Conservation (phyloP, 805 yeast species). For the Candida coleopterorum region DNA sequence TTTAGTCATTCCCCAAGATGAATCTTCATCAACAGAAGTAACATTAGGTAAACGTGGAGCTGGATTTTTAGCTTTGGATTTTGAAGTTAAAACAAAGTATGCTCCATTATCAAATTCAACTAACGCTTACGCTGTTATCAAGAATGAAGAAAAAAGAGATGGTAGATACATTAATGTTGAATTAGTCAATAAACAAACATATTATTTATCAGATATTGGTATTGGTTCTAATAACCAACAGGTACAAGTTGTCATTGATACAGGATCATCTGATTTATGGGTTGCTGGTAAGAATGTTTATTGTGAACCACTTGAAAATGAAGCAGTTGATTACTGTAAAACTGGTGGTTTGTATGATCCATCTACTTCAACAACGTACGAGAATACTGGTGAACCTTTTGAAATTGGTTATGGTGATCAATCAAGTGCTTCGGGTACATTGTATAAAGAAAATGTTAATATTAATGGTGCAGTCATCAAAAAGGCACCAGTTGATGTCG, state of each 20-base stretch:
- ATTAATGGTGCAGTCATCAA: slow-evolving; percentile 2
- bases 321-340: slow-evolving; percentile 19
- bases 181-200: slow-evolving; percentile 5
- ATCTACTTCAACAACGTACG: slow-evolving; percentile 22
- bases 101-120: slow-evolving; percentile 2
- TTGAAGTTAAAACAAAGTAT: slow-evolving; percentile 3
- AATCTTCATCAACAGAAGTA: slow-evolving; percentile 1
- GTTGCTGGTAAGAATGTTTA: slow-evolving; percentile 14
- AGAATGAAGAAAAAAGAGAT: slow-evolving; percentile 2
- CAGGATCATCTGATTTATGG: slow-evolving; percentile 42
- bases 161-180: slow-evolving; percentile 1
- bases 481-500: slow-evolving; percentile 15
- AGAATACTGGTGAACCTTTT: background rate
- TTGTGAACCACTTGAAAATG: slow-evolving; percentile 2
- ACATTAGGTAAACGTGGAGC: slow-evolving; percentile 6
- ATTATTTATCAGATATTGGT: slow-evolving; percentile 14
- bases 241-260: slow-evolving; percentile 31
- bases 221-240: slow-evolving; percentile 26
- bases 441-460: slow-evolving; percentile 36
- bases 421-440: slow-evolving; percentile 37
- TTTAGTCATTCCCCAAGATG: slow-evolving; percentile 5
- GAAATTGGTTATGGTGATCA: slow-evolving; percentile 39
- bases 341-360: slow-evolving; percentile 35
- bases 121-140: slow-evolving; percentile 2
- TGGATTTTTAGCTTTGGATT: slow-evolving; percentile 9